phyloP scores from a whole-genome alignment of 495 filamentous ascomycete species.

The Bryoglossum gracile region DNA sequence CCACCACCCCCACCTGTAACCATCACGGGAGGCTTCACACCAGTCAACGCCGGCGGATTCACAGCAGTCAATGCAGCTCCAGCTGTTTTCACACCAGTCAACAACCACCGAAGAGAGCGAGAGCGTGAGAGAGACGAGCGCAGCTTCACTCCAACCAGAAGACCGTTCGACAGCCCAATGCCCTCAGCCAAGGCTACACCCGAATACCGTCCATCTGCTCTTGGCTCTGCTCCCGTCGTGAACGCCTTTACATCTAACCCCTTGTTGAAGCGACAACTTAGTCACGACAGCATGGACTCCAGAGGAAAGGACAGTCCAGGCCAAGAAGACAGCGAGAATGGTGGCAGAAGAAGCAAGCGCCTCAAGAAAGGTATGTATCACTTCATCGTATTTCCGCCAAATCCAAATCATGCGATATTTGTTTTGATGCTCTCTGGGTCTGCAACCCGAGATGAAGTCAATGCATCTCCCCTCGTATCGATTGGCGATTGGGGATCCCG shows the following conservation, averaged over 20 bases:
- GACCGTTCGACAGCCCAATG: constrained; percentile 46
- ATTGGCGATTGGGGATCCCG: constrained; percentile 32
- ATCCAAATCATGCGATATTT: background rate
- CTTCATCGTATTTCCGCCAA: background rate
- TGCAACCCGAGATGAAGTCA: constrained; percentile 17
- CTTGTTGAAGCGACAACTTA: constrained; percentile 73
- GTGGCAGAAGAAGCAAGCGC: constrained; percentile 83
- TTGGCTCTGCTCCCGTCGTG: constrained; percentile 40
- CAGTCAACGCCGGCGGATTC: constrained; percentile 49
- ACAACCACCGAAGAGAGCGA: constrained; percentile 38
- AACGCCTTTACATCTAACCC: constrained; percentile 50
- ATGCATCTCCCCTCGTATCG: constrained; percentile 10
- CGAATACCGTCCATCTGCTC: constrained; percentile 46
- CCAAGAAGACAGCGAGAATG: constrained; percentile 60
- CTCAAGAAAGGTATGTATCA: constrained; percentile 74
- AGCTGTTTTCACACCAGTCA: constrained; percentile 49
- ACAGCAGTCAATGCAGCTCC: constrained; percentile 64
- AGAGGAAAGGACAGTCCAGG: constrained; percentile 47
- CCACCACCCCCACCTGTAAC: constrained; percentile 18
- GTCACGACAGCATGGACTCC: constrained; percentile 61
- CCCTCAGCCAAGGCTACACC: constrained; percentile 50
- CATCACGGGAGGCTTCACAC: constrained; percentile 25
- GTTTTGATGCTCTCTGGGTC: constrained; percentile 14
- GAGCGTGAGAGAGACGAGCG: constrained; percentile 35
- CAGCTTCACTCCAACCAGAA: constrained; percentile 37